Percentiles rank a stretch among this genome's conserved stretches.
Conservation (phyloP, 2,329 filamentous ascomycete species). For the Penicillium decumbens region DNA sequence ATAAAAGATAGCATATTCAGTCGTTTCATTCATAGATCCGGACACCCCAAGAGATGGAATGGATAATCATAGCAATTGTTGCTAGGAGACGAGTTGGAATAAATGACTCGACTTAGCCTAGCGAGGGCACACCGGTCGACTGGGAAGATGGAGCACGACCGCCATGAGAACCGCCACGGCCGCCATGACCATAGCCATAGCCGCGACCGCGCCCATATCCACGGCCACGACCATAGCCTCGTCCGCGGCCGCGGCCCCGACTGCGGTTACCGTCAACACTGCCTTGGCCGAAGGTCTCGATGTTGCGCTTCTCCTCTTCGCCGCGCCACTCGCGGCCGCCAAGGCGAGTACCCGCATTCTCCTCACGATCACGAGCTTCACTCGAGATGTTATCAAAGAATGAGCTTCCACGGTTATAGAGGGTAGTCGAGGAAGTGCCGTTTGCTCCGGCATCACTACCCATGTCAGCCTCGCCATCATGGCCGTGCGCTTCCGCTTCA, state of each 20-base stretch:
- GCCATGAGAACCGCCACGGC: constrained; percentile 39
- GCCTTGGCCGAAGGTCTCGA: constrained; percentile 96
- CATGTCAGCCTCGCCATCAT: constrained; percentile 34
- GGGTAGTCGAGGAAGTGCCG: constrained; percentile 34
- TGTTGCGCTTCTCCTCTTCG: constrained; percentile 90
- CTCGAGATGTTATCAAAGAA: constrained; percentile 99
- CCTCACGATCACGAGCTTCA: constrained; percentile 82
- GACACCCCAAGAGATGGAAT: constrained; percentile 21
- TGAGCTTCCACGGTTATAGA: constrained; percentile 81
- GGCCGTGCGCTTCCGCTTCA: constrained; percentile 48
- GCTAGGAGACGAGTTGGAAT: constrained; percentile 15
- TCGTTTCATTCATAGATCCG: constrained; percentile 25
- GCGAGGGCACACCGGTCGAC: constrained; percentile 37
- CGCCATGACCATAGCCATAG: constrained; percentile 43
- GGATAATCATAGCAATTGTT: constrained; percentile 17
- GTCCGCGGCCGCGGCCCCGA: constrained; percentile 68
- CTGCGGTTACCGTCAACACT: constrained; percentile 88
- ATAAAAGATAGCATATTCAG: constrained; percentile 20
- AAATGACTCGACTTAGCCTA: constrained; percentile 24
- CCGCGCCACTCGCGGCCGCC: constrained; percentile 82
- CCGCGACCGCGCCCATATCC: constrained; percentile 41
- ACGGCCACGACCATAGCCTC: constrained; percentile 48
- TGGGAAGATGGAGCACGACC: constrained; percentile 34
- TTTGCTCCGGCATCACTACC: constrained; percentile 31
- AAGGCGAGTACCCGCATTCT: constrained; percentile 60